Conservation (phyloP, 2,329 filamentous ascomycete genomes). For the Trichoderma sp. region DNA sequence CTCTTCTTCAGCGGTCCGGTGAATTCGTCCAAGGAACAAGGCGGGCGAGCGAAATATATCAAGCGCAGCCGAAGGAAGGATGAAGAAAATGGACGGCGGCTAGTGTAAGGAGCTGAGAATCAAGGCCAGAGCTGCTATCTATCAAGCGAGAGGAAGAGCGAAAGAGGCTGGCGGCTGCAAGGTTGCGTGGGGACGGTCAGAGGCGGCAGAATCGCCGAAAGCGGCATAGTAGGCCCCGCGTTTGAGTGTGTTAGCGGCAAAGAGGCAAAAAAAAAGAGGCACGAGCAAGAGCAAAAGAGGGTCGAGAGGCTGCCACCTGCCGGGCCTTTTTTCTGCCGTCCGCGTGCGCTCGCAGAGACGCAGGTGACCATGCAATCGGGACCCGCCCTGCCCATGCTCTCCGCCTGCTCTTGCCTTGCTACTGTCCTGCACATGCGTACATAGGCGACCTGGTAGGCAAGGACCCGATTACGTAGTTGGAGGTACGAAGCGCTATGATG, state of each 20-base stretch:
- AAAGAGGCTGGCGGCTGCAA: slow-evolving; percentile 26
- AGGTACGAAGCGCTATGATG: neutral
- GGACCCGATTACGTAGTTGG: neutral
- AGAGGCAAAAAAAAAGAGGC: slow-evolving; percentile 8
- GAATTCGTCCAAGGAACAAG: neutral
- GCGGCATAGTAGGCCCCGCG: slow-evolving; percentile 18
- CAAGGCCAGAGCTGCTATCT: slow-evolving; percentile 2
- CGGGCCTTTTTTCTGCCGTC: neutral
- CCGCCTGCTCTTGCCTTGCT: neutral
- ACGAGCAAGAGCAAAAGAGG: neutral
- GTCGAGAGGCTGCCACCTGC: neutral
- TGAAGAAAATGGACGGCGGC: neutral
- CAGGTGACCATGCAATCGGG: slow-evolving; percentile 15
- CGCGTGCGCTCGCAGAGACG: slow-evolving; percentile 2
- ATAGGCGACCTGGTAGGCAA: neutral
- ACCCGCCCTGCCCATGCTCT: neutral
- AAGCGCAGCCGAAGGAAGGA: neutral
- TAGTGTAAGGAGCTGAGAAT: neutral
- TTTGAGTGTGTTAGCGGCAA: slow-evolving; percentile 9
- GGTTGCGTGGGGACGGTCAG: slow-evolving; percentile 25
- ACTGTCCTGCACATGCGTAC: neutral
- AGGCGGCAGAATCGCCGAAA: slow-evolving; percentile 29
- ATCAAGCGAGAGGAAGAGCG: neutral
- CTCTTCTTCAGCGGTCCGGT: neutral
- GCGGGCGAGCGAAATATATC: neutral